Conservation (phyloP, 1,284 basidiomycete genomes). For the Neonothopanus nambi region DNA sequence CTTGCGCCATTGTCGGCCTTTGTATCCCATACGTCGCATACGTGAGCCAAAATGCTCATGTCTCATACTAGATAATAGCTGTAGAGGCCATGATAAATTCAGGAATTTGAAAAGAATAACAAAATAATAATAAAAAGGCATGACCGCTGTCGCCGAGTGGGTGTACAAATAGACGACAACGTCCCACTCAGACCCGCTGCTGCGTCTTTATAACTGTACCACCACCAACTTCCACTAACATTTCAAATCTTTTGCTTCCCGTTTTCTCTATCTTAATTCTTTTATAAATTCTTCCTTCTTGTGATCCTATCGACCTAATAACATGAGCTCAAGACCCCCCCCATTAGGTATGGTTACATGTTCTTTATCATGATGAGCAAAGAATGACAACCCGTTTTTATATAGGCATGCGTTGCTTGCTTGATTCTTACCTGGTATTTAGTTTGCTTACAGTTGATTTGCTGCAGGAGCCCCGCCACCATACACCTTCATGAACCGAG, state of each 20-base stretch:
- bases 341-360: constrained; percentile 31
- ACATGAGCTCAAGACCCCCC: constrained; percentile 32
- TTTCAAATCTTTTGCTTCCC: neutral
- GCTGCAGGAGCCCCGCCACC: constrained; percentile 51
- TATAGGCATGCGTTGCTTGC: too few species aligned
- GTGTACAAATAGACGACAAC: neutral
- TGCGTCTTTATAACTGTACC: neutral
- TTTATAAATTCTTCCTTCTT: neutral
- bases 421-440: too few species aligned
- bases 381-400: neutral
- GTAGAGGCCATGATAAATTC: too few species aligned
- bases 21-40: too few species aligned
- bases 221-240: neutral
- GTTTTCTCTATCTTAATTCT: neutral
- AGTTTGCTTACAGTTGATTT: too few species aligned
- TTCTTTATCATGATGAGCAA: neutral
- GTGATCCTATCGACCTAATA: constrained; percentile 21
- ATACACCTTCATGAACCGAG: constrained; percentile 55
- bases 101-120: too few species aligned
- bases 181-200: neutral
- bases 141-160: neutral
- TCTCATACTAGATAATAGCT: too few species aligned
- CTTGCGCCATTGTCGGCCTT: too few species aligned
- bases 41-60: too few species aligned
- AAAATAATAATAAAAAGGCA: neutral